Evolutionary conservation across 108 stramenopile species (phyloP).

Genomic region (Nannochloropsis gaditana): DNA sequence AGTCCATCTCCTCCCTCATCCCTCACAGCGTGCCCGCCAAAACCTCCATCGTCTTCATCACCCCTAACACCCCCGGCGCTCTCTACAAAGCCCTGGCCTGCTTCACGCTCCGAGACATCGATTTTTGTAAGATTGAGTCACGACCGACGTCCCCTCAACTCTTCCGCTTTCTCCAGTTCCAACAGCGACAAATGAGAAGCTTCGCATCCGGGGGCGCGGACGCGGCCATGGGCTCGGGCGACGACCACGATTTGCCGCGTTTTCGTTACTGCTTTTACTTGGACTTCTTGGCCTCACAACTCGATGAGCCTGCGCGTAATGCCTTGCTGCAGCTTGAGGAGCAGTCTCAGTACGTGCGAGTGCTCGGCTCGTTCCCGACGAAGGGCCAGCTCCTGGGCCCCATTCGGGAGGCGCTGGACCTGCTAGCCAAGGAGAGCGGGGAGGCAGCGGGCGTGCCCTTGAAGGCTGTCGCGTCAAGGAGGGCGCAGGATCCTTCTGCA

Average conservation of each 20-base stretch:
- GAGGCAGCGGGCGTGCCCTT: not conserved
- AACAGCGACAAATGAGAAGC: constrained; percentile 26
- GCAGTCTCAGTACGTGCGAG: constrained; percentile 48
- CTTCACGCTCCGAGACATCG: constrained; percentile 83
- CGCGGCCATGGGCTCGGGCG: not conserved
- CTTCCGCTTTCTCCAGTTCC: constrained; percentile 52
- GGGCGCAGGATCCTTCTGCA: not conserved
- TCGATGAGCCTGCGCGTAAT: constrained; percentile 50
- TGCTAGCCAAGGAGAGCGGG: constrained; percentile 21
- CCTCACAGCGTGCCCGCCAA: constrained; percentile 52
- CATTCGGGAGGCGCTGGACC: not conserved
- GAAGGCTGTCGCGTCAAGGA: not conserved
- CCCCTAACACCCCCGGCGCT: constrained; percentile 82
- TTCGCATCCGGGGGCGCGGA: not conserved
- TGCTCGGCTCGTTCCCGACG: constrained; percentile 55
- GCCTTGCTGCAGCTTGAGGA: constrained; percentile 55
- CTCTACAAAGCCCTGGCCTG: constrained; percentile 91
- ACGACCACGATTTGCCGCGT: constrained; percentile 43
- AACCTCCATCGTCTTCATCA: constrained; percentile 87
- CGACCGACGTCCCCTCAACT: constrained; percentile 64
- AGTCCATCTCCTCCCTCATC: constrained; percentile 56
- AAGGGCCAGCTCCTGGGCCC: constrained; percentile 29
- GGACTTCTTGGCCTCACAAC: constrained; percentile 52
- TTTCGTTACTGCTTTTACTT: constrained; percentile 58
- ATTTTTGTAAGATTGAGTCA: constrained; percentile 93